Base-by-base conservation (phyloP, 2,329 filamentous ascomycete species). In the Cucurbitaria berberidis region DNA sequence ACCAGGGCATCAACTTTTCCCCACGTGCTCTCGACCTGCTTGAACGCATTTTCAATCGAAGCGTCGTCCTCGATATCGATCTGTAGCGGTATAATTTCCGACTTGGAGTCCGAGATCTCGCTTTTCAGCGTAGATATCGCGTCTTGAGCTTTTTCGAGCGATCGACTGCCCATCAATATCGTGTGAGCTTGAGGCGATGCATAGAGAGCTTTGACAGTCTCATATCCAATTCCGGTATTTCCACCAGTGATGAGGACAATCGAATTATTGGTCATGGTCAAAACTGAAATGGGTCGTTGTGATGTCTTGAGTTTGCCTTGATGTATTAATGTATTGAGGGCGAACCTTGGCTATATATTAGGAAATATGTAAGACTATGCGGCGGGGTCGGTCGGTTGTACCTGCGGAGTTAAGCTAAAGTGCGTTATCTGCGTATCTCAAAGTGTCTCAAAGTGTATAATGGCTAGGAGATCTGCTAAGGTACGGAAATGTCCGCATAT, bases 211-310 rank as follows among this genome's bases (percentile, higher is more conserved):
- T 82, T 85, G 44, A 86, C 80, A 7, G 77, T 79, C 59, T 88
- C 81, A 32, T 80, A 81, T 2, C 86, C 86, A 18, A 89, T 79
- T 15, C 85, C 85, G 0, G 81, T 86, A 60, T 86, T 87, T 54
- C 77, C 84, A 30, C 86, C 85, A 1, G 85, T 87, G 57, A 87
- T 80, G 38, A 87, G 69, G n/a, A 86, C 67, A 53, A 84, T 74
- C 16, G 59, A 53, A 45, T 72, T 73, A 16, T 59, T 41, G 9
- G 67, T 51, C 58, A 70, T 67, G 9, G 15, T 39, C 18, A 11
- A 16, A 34, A 3, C 16, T n/a, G 13, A 34, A 16, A 3, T 5
- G 13, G 30, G 30, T n/a, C 16, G 13, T n/a, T 16, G 13, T 34
- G 6, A 34, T 2, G 13, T 34, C 16, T 34, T 4, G 15, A 16